Evolutionary conservation across 306 rosid species (phyloP).

Genomic region (Canavalia ensiformis): DNA sequence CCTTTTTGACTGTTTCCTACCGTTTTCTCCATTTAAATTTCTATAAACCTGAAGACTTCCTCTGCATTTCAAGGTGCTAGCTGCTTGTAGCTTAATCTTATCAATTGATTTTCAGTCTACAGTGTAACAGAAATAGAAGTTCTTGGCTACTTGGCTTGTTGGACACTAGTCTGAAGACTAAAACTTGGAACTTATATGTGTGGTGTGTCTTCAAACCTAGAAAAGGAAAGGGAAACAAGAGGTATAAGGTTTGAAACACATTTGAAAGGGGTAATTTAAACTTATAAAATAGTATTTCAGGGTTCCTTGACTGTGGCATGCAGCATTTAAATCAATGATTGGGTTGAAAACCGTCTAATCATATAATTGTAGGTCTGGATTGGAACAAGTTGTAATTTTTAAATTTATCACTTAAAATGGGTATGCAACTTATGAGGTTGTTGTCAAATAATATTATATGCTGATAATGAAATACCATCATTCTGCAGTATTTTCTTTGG

Average conservation of each 20-base stretch:
- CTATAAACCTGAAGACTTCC: background rate
- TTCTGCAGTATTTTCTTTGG: constrained; percentile 8
- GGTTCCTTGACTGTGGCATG: background rate
- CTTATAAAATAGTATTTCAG: background rate
- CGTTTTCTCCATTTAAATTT: background rate
- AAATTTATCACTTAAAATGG: constrained; percentile 13
- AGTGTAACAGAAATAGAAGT: background rate
- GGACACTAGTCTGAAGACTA: background rate
- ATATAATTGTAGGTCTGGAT: constrained; percentile 21
- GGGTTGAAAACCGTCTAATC: constrained; percentile 25
- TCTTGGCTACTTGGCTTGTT: background rate
- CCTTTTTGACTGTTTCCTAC: background rate
- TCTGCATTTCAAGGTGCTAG: background rate
- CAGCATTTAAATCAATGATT: constrained; percentile 8
- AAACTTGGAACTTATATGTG: background rate
- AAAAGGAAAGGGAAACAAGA: constrained; percentile 7
- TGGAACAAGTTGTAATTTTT: background rate
- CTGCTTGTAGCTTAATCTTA: background rate
- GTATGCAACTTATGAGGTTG: background rate
- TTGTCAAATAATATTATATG: background rate
- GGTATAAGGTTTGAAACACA: background rate
- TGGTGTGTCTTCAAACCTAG: background rate
- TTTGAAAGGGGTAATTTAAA: constrained; percentile 6
- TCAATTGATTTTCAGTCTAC: background rate
- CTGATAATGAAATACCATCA: constrained; percentile 9